Percentiles rank a stretch among this genome's conserved stretches.
phyloP scores from a whole-genome alignment of 495 filamentous ascomycete species.

The Neurospora sp. region DNA sequence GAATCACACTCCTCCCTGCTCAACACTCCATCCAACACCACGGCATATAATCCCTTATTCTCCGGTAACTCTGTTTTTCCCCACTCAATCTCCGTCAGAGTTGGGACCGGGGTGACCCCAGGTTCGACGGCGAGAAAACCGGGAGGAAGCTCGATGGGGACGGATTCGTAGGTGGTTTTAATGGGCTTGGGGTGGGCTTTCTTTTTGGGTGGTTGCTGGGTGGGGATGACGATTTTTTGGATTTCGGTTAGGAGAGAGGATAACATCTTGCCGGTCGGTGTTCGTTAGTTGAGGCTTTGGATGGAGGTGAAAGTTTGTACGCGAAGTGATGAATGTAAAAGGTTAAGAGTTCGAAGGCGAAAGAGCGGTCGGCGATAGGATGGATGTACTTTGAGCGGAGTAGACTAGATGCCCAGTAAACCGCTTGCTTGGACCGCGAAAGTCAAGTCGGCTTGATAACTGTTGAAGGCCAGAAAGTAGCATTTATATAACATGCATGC shows the following conservation, averaged over 20 bases:
- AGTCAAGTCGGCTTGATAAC: too few species aligned
- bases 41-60: conserved; percentile 46
- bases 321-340: too few species aligned
- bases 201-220: not conserved
- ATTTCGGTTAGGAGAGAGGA: not conserved
- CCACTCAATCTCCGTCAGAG: conserved; percentile 41
- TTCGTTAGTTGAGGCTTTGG: too few species aligned
- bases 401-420: too few species aligned
- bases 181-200: conserved; percentile 4
- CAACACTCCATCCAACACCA: conserved; percentile 54
- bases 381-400: too few species aligned
- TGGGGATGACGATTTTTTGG: not conserved
- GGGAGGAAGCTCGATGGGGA: conserved; percentile 19
- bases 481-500: too few species aligned
- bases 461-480: too few species aligned
- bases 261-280: not conserved
- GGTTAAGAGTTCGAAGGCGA: too few species aligned
- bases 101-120: conserved; percentile 13
- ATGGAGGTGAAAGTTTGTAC: too few species aligned
- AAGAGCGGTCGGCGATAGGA: too few species aligned
- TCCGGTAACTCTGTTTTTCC: conserved; percentile 39
- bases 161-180: conserved; percentile 21
- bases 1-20: conserved; percentile 49
- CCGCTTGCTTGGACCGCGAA: too few species aligned
- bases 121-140: conserved; percentile 20